Base-by-base conservation (phyloP, 305 asterid genomes). In the Rubia occidens region DNA sequence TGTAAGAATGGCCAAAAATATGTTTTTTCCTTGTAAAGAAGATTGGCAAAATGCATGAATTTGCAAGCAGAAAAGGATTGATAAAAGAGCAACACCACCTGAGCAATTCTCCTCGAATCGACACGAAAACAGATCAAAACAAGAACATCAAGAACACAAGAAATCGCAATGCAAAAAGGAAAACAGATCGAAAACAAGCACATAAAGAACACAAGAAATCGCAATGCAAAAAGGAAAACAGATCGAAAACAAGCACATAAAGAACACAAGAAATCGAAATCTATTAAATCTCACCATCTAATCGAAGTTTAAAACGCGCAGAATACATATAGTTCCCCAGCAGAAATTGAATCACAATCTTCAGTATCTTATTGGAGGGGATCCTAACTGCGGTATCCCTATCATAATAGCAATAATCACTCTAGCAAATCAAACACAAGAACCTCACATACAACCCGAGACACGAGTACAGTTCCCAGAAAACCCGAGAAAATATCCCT, bases 371-470 rank as follows among this genome's bases (percentile, higher is more conserved):
- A 83, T 84, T 87, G 69, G 75, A 73, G 82, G 88, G 88, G 78
- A 77, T 70, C 82, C 82, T 71, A 69, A 47, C 69, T 56, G 73
- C 11, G 85, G 80, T 72, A 69, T 77, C 85, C 85, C 87, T 71
- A 75, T 75, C 75, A 80, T 76, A 78, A 79, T 81, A 87, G 85
- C 86, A 76, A 80, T 75, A 77, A 79, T 81, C 89, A 86, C 86
- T 71, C 89, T 81, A 84, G 68, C 49, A 78, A 74, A 84, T 73
- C 78, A 80, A 83, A 78, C 84, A 81, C 56, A 6, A 51, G 79
- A 78, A 81, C 73, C 87, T 81, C 81, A 74, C 87, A 80, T 78
- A 85, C 85, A 89, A 75, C 74, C 84, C 73, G 75, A 82, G 82
- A 73, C 69, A 77, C 67, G 73, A 58, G 76, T 74, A 79, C 80